These are phyloP conservation scores for Boletus rufocinnamomeus DNA, from an alignment of 768 basidiomycete genomes.

Conservation along the genomic window DNA sequence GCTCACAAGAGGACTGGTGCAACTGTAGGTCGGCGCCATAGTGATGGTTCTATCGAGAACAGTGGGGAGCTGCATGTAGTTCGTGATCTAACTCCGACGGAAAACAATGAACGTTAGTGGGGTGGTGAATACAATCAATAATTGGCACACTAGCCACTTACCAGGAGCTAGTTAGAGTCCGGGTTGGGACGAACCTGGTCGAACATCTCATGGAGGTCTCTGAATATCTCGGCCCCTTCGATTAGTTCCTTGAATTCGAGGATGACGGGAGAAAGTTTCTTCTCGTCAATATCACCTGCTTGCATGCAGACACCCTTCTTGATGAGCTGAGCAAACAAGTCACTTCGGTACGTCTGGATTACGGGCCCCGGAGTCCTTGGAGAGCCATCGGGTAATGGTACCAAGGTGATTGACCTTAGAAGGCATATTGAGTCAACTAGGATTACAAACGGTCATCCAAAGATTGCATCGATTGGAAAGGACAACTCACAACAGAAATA, in stretches of 20 bases:
- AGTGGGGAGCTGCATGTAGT: conserved; percentile 9
- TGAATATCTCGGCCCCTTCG: conserved; percentile 24
- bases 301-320: conserved; percentile 10
- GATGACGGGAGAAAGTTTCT: conserved; percentile 14
- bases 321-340: conserved; percentile 32
- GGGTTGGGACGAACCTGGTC: conserved; percentile 6
- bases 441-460: background rate
- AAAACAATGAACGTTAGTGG: background rate
- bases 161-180: background rate
- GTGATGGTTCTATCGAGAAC: conserved; percentile 20
- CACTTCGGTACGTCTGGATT: conserved; percentile 10
- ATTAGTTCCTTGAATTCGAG: conserved; percentile 29
- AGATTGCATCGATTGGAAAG: no score
- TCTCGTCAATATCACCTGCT: conserved; percentile 8
- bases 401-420: conserved; percentile 22
- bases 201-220: conserved; percentile 31
- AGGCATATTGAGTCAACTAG: conserved; percentile 15
- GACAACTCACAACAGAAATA: conserved; percentile 1
- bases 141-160: conserved; percentile 2
- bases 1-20: conserved; percentile 16
- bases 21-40: conserved; percentile 18
- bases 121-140: background rate
- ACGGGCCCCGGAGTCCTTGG: conserved; percentile 6
- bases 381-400: conserved; percentile 23
- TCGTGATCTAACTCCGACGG: background rate